A percentile compares a stretch with the other conserved stretches of the same genome.
Evolutionary conservation across 495 filamentous ascomycete species (phyloP).

Genomic region (Tuber umbilicatum): DNA sequence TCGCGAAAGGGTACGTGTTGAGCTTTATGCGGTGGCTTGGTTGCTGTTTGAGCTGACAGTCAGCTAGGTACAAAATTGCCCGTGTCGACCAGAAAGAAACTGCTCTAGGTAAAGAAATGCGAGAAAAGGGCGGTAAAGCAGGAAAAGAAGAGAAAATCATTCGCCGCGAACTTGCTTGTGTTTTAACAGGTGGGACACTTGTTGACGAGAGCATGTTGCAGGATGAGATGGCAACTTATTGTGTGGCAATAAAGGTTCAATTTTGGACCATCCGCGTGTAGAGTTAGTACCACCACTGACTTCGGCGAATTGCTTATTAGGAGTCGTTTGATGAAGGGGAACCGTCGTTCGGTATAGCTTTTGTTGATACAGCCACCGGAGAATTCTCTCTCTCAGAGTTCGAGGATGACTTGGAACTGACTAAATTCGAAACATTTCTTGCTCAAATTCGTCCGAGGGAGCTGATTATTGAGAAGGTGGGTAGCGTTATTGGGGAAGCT

Average conservation of each 20-base stretch:
- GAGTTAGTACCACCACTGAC: background rate
- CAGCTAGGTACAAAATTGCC: conserved; percentile 71
- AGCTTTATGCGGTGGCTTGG: background rate
- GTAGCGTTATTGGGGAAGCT: background rate
- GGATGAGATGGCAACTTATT: conserved; percentile 95
- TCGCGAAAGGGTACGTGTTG: conserved; percentile 34
- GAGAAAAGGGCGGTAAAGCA: conserved; percentile 57
- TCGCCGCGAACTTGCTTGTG: conserved; percentile 77
- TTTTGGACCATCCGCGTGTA: background rate
- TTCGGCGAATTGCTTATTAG: conserved; percentile 14
- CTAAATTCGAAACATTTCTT: conserved; percentile 95
- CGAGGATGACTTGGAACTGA: conserved; percentile 84
- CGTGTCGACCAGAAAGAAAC: conserved; percentile 94
- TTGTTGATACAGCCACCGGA: conserved; percentile 92
- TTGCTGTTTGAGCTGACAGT: background rate
- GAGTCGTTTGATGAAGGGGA: conserved; percentile 68
- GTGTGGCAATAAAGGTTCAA: conserved; percentile 74
- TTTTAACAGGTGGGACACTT: conserved; percentile 84
- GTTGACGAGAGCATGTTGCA: conserved; percentile 96
- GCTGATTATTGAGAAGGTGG: conserved; percentile 78
- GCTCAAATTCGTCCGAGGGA: conserved; percentile 89
- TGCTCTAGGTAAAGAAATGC: conserved; percentile 95
- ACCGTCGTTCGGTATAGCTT: conserved; percentile 83
- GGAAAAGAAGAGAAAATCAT: conserved; percentile 85
- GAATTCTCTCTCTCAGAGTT: conserved; percentile 92